A percentile compares a stretch with the other conserved stretches of the same genome.
These are phyloP conservation scores for Phytophthora agathidicida DNA, from an alignment of 352 stramenopile genomes.

Conservation along the genomic window DNA sequence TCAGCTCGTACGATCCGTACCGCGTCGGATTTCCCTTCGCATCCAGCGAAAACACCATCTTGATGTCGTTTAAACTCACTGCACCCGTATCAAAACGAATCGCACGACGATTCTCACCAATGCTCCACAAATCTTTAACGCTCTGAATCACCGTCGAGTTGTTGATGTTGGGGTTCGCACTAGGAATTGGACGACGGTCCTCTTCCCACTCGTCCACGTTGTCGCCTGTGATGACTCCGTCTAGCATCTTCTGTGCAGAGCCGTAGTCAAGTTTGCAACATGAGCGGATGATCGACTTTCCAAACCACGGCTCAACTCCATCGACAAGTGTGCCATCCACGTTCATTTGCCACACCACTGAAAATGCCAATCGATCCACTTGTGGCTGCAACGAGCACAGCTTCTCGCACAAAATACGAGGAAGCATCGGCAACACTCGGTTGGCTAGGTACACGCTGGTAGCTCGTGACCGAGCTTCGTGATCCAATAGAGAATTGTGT, in stretches of 20 bases:
- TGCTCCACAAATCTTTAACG: conserved; percentile 69
- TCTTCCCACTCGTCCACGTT: conserved; percentile 79
- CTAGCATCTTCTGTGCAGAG: conserved; percentile 97
- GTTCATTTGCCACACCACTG: conserved; percentile 97
- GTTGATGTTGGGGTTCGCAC: conserved; percentile 54
- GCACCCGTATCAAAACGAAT: conserved; percentile 93
- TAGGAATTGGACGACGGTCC: conserved; percentile 47
- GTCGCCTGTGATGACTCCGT: conserved; percentile 78
- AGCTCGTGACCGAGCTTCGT: conserved; percentile 91
- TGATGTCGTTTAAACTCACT: conserved; percentile 92
- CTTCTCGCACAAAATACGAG: conserved; percentile 95
- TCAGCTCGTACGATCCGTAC: conserved; percentile 91
- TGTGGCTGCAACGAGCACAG: conserved; percentile 97
- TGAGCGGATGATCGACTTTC: conserved; percentile 97
- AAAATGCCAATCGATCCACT: conserved; percentile 96
- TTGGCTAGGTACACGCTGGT: conserved; percentile 98
- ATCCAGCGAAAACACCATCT: conserved; percentile 95
- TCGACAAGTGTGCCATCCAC: conserved; percentile 92
- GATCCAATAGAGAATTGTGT: conserved; percentile 91
- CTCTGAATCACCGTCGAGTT: conserved; percentile 64
- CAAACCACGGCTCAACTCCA: conserved; percentile 94
- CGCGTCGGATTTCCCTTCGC: conserved; percentile 89
- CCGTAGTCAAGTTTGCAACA: conserved; percentile 97
- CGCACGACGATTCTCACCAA: conserved; percentile 71
- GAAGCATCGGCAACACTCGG: conserved; percentile 96